Evolutionary conservation across 495 filamentous ascomycete species (phyloP).

Genomic region (Pyronema domesticum): DNA sequence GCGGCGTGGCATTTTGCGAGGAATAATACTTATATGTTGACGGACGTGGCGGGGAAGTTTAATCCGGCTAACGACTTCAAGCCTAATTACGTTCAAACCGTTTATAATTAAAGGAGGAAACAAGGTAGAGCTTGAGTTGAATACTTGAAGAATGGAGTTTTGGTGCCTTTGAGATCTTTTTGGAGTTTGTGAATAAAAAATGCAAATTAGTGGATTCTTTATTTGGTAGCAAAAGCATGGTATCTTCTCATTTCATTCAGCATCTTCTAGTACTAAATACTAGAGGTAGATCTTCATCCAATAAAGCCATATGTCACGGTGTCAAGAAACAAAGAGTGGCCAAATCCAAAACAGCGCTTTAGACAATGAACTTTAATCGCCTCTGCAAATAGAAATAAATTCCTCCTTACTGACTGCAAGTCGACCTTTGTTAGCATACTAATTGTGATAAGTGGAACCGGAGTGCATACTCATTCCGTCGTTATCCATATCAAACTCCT

Average conservation of each 20-base stretch:
- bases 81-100: no score
- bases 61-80: no score
- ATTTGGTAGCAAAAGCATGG: not conserved
- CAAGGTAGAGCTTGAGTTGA: no score
- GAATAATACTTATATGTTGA: no score
- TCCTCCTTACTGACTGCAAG: slow-evolving; percentile 62
- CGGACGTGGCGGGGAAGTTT: no score
- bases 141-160: no score
- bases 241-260: not conserved
- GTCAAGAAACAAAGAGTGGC: not conserved
- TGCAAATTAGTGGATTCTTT: not conserved
- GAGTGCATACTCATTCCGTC: slow-evolving; percentile 41
- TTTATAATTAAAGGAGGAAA: no score
- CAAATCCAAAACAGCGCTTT: not conserved
- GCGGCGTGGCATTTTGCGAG: no score
- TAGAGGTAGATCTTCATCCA: not conserved
- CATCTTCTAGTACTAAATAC: not conserved
- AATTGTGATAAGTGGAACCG: not conserved
- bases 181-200: not conserved
- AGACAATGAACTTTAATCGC: slow-evolving; percentile 11
- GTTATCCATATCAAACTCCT: slow-evolving; percentile 92
- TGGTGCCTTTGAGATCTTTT: no score
- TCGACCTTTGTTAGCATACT: not conserved
- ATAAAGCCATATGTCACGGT: not conserved
- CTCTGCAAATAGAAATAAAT: slow-evolving; percentile 60